Percentiles rank a stretch among this genome's conserved stretches.
These are phyloP conservation scores for baker's yeast (Saccharomyces cerevisiae) DNA, from an alignment of 805 yeast genomes.

Conservation along the genomic window DNA sequence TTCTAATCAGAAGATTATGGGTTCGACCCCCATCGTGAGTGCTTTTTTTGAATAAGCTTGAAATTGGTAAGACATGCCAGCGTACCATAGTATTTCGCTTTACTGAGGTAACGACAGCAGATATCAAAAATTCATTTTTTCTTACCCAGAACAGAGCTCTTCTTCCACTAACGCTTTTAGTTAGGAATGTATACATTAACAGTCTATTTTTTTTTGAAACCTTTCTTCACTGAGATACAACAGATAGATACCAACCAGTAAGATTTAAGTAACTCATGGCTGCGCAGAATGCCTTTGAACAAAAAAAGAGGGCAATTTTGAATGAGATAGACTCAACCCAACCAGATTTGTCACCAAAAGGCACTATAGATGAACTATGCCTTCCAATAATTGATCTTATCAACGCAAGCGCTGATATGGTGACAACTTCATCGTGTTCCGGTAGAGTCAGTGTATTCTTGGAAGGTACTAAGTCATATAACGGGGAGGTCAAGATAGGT, in stretches of 20 bases:
- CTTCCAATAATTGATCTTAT: slow-evolving; percentile 64
- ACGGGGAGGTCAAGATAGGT: slow-evolving; percentile 42
- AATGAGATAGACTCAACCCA: slow-evolving; percentile 39
- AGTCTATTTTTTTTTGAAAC: not conserved
- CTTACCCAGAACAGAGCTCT: not conserved
- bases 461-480: slow-evolving; percentile 52
- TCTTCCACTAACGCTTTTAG: not conserved
- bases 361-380: slow-evolving; percentile 69
- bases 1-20: slow-evolving; percentile 49
- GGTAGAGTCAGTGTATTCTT: slow-evolving; percentile 78
- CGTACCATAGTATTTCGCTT: no score
- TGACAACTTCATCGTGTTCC: slow-evolving; percentile 83
- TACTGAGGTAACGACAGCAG: no score
- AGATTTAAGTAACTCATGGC: slow-evolving; percentile 3
- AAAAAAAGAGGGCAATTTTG: slow-evolving; percentile 50
- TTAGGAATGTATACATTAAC: not conserved
- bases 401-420: slow-evolving; percentile 56
- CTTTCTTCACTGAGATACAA: not conserved
- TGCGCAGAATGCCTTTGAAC: slow-evolving; percentile 49
- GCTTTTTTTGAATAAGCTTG: not conserved
- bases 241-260: not conserved
- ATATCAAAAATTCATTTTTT: not conserved
- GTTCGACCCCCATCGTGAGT: slow-evolving; percentile 51
- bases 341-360: slow-evolving; percentile 79
- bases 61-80: no score